Conservation (phyloP, 495 filamentous ascomycete species). For the Xylona heveae region DNA sequence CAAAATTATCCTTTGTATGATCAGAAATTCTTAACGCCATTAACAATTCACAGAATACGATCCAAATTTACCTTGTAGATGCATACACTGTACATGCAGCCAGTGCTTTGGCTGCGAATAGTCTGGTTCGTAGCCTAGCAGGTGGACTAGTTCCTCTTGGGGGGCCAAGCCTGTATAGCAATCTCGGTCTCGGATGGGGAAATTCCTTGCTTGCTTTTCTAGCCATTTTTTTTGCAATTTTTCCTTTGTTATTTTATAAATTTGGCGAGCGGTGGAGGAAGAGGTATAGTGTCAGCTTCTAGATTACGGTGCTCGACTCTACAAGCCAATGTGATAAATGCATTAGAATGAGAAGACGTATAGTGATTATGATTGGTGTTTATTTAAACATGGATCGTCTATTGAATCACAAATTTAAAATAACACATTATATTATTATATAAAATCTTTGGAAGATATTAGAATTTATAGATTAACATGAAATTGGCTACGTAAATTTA, state of each 20-base stretch:
- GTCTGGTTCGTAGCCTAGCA: conserved; percentile 26
- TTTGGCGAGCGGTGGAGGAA: conserved; percentile 6
- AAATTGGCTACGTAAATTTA: too few relatives aligned
- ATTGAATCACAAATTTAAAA: too few relatives aligned
- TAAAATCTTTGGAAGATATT: too few relatives aligned
- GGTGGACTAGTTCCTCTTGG: conserved; percentile 28
- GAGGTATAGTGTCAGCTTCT: too few relatives aligned
- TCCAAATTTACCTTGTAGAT: conserved; percentile 18
- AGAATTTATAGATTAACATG: too few relatives aligned
- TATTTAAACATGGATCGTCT: too few relatives aligned
- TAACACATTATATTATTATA: too few relatives aligned
- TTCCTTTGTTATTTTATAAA: conserved; percentile 14
- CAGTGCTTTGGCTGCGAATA: conserved; percentile 20
- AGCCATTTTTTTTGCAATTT: conserved; percentile 16
- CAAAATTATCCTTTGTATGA: background rate
- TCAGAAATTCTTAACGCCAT: background rate
- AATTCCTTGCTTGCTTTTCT: conserved; percentile 23
- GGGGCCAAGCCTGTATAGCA: conserved; percentile 23
- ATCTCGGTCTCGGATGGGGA: conserved; percentile 24
- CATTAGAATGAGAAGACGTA: too few relatives aligned
- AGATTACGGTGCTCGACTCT: too few relatives aligned
- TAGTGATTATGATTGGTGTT: too few relatives aligned
- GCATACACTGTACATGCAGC: conserved; percentile 13
- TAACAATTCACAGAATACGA: background rate
- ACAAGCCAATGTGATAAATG: too few relatives aligned